Evolutionary conservation across 495 filamentous ascomycete genomes (phyloP), one percentile per base, ranked within the genome.

Genomic region (Penicillium longicatenatum): DNA sequence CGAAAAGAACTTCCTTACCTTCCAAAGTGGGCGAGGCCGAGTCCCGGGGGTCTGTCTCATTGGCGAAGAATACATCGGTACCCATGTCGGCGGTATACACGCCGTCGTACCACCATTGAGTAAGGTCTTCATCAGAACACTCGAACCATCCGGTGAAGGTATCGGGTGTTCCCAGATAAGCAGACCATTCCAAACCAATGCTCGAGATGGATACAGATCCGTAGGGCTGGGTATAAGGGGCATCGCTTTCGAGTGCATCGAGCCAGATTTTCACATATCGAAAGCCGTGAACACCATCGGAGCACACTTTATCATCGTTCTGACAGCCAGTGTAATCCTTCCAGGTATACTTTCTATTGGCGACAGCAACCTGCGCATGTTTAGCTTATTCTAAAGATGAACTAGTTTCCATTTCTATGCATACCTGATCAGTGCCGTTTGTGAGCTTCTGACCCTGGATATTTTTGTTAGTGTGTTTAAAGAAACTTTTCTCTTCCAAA

Each of bases 91-190:
- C 70, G 2, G 78, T 81, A 52, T 81, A 79, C 6, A 75, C 74
- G 14, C 67, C 73, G 61, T 79, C 74, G 52, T 70, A 81, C 75
- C 75, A 81, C 70, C 70, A 81, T 59, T 79, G 75, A 39, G 73
- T 81, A 5, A 81, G 59, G 9, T 76, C 54, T 6, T 68, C 57
- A 48, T 81, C 76, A 10, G 75, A 79, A 20, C 75, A 75, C 52
- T 79, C 70, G 50, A 81, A 78, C 72, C 71, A 79, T 22, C 78
- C 78, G 14, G 68, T 74, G 50, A 74, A 81, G 0, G 75, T 74
- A 46, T 74, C 72, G 0, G 73, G 66, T 0, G 75, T 78, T 22
- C 78, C 78, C 7, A 75, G 64, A 52, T 69, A 77, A 8, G 61
- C 75, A 0, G 74, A 70, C 58, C 68, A 78, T 44, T 76, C 71